Evolutionary conservation across 345 rosid genomes (phyloP), one percentile per base, ranked within the genome.

Genomic region (Arabidopsis arenosa): DNA sequence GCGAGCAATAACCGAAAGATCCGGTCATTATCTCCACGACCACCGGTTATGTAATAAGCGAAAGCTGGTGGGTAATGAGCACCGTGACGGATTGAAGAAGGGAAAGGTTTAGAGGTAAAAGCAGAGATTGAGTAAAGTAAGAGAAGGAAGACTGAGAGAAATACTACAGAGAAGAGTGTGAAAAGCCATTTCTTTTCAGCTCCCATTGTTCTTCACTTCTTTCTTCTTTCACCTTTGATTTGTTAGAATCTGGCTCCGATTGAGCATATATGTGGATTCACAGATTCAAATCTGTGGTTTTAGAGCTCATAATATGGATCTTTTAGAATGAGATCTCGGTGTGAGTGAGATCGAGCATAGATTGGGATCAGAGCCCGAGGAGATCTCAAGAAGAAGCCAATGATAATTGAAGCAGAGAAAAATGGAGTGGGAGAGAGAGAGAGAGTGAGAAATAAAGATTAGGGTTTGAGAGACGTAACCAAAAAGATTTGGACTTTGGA

Each of bases 171-270:
- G 87, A 92, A 88, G 81, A 96, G 93, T 11, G 93, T 84, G 80
- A 93, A 89, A 41, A 96, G 85, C 91, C 98, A 88, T 84, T 87
- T 91, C 85, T 77, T 93, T 80, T 96, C 98, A 80, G 97, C 93
- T 85, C 96, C 99, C 97, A 96, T 92, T 21, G 44, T 65, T 49
- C 5, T 17, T 15, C 7, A 63, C 39, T 45, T 15, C 52, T 6
- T 39, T 23, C 26, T 23, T 23, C 26, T 23, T 23, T 23, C 26
- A 23, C 26, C 60, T 63, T 65, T 18, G 56, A 72, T 10, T 63
- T 35, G 32, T 63, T 52, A 47, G 23, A 61, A 53, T 58, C 70
- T 40, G 68, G 52, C 75, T 72, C 66, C 54, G 82, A 79, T 70
- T 79, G 75, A 79, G 87, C 91, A 80, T 83, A 75, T 37, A 40